phyloP scores from a whole-genome alignment of 2,329 filamentous ascomycete genomes.

The Xylaria sp. region DNA sequence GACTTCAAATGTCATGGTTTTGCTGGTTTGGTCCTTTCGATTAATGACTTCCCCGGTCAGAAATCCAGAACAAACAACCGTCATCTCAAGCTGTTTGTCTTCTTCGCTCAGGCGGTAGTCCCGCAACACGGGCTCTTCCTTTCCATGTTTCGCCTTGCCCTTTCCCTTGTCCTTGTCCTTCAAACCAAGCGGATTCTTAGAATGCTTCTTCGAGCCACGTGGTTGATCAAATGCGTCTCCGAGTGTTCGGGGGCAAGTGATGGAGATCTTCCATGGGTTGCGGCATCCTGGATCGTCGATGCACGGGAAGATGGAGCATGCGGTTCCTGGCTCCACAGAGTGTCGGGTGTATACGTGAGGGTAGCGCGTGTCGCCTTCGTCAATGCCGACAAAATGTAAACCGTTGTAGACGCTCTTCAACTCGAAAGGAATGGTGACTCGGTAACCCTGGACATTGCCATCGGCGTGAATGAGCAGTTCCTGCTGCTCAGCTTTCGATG shows the following conservation, averaged over 20 bases:
- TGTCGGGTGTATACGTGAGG: conserved; percentile 89
- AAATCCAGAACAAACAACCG: conserved; percentile 85
- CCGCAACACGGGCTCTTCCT: conserved; percentile 35
- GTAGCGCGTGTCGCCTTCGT: conserved; percentile 73
- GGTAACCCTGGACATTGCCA: conserved; percentile 40
- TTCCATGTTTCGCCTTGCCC: conserved; percentile 33
- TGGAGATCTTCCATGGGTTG: conserved; percentile 81
- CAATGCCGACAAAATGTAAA: conserved; percentile 83
- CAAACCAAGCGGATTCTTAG: conserved; percentile 21
- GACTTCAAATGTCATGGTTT: conserved; percentile 80
- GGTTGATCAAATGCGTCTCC: conserved; percentile 64
- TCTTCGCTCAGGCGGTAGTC: conserved; percentile 57
- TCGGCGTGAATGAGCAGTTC: conserved; percentile 28
- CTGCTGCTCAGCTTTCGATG: conserved; percentile 38
- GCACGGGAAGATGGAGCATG: conserved; percentile 87
- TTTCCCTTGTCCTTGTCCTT: conserved; percentile 34
- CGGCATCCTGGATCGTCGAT: conserved; percentile 78
- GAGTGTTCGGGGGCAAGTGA: conserved; percentile 79
- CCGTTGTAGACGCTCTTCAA: conserved; percentile 75
- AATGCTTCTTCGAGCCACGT: conserved; percentile 35
- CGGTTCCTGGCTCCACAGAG: conserved; percentile 68
- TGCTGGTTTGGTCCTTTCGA: conserved; percentile 70
- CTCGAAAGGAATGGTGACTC: conserved; percentile 66
- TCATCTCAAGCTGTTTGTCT: conserved; percentile 82
- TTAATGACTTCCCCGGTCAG: conserved; percentile 78